Percentiles rank a stretch among this genome's conserved stretches.
These are phyloP conservation scores for Pythium brassicae DNA, from an alignment of 352 stramenopile species.

Conservation along the genomic window DNA sequence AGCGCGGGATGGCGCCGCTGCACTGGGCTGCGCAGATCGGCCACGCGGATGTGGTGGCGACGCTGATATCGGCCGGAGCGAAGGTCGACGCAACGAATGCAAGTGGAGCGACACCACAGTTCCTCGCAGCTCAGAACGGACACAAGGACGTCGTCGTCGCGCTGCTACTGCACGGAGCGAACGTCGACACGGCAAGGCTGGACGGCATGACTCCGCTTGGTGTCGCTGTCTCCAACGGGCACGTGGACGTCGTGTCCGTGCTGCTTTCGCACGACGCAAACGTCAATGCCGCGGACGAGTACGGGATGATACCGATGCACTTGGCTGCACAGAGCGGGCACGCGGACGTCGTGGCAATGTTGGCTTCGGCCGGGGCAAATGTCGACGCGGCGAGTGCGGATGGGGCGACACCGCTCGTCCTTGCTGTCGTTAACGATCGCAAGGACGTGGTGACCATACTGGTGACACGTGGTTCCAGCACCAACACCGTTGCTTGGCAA, in stretches of 20 bases:
- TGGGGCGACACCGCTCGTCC: too few species aligned
- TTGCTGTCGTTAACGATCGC: too few species aligned
- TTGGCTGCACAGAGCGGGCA: neutral
- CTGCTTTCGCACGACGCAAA: too few species aligned
- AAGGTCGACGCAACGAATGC: neutral
- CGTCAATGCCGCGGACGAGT: too few species aligned
- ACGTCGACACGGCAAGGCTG: neutral
- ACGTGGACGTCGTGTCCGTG: neutral
- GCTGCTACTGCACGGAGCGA: neutral
- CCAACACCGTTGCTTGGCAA: too few species aligned
- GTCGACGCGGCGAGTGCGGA: too few species aligned
- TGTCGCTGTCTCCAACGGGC: neutral
- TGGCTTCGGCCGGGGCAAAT: too few species aligned
- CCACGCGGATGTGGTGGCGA: too few species aligned
- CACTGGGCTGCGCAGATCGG: too few species aligned
- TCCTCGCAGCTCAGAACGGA: neutral
- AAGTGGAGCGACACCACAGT: neutral
- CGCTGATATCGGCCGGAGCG: neutral
- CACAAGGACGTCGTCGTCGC: neutral
- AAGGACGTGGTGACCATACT: too few species aligned
- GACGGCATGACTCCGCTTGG: neutral
- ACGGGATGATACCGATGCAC: neutral
- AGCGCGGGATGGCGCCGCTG: too few species aligned
- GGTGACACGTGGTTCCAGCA: too few species aligned
- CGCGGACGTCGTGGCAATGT: neutral